Percentiles rank a stretch among this genome's conserved stretches.
phyloP scores from a whole-genome alignment of 2,329 filamentous ascomycete species.

The Colletotrichum orchidophilum region DNA sequence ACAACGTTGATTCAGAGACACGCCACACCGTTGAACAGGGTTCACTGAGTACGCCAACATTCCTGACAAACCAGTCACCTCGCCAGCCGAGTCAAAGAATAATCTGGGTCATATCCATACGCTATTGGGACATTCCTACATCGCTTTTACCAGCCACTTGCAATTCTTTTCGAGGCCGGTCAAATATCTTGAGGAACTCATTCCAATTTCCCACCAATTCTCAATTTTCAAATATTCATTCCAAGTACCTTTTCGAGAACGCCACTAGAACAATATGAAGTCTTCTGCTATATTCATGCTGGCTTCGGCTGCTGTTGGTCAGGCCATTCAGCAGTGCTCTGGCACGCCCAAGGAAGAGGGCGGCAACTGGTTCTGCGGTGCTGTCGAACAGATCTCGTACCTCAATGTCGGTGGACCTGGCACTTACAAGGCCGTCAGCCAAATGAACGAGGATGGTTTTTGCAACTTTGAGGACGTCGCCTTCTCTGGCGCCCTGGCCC shows the following conservation, averaged over 20 bases:
- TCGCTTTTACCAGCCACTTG: background rate
- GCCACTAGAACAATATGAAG: constrained; percentile 42
- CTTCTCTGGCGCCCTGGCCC: constrained; percentile 71
- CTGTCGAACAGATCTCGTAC: constrained; percentile 72
- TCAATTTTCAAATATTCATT: constrained; percentile 2
- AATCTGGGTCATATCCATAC: constrained; percentile 9
- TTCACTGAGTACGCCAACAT: constrained; percentile 17
- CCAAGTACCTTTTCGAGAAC: constrained; percentile 7
- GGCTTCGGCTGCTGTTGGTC: constrained; percentile 41
- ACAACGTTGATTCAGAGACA: constrained; percentile 20
- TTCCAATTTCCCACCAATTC: constrained; percentile 14
- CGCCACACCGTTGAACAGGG: constrained; percentile 26
- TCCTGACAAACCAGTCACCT: constrained; percentile 9
- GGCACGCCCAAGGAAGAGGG: constrained; percentile 46
- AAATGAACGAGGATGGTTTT: constrained; percentile 63
- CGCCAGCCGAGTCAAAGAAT: constrained; percentile 27
- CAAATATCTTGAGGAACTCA: constrained; percentile 16
- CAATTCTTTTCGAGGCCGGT: constrained; percentile 15
- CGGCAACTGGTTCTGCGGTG: constrained; percentile 74
- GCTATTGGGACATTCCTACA: constrained; percentile 15
- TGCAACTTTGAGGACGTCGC: constrained; percentile 62
- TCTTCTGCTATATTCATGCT: constrained; percentile 39
- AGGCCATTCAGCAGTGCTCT: constrained; percentile 48
- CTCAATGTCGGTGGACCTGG: constrained; percentile 67
- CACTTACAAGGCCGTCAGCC: constrained; percentile 70